Evolutionary conservation across 768 basidiomycete genomes (phyloP).

Genomic region (Mycena kentingensis): DNA sequence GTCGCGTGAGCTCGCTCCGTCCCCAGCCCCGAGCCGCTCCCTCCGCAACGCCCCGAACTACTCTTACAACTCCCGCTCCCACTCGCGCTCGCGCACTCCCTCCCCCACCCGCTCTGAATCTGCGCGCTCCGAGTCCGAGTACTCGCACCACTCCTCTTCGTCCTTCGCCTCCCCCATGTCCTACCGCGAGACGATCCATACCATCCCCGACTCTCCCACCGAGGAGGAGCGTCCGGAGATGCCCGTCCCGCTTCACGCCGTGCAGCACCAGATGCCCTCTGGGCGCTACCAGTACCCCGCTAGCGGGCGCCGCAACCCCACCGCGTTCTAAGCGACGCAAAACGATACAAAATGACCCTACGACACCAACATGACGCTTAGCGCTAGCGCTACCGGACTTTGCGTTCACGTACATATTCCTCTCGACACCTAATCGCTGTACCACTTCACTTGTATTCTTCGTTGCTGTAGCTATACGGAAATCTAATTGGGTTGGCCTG

Average conservation of each 20-base stretch:
- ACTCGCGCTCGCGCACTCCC: constrained; percentile 17
- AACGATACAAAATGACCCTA: too few relatives aligned
- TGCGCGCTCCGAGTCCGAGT: constrained; percentile 14
- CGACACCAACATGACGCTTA: too few relatives aligned
- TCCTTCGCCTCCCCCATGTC: constrained; percentile 41
- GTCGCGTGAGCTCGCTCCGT: constrained; percentile 1
- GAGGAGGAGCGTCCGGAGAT: too few relatives aligned
- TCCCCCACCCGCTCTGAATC: constrained; percentile 15
- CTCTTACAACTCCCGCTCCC: not conserved
- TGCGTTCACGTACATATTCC: too few relatives aligned
- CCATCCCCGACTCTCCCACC: constrained; percentile 13
- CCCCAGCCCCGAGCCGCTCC: not conserved
- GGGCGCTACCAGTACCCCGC: constrained; percentile 2
- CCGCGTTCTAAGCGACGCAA: constrained; percentile 19
- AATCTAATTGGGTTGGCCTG: too few relatives aligned
- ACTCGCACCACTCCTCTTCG: constrained; percentile 37
- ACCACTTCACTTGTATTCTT: too few relatives aligned
- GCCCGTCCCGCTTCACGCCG: constrained; percentile 14
- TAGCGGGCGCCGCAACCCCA: constrained; percentile 3
- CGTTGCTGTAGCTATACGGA: too few relatives aligned
- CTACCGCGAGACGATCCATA: constrained; percentile 29
- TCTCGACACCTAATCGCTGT: too few relatives aligned
- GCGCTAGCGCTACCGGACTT: too few relatives aligned
- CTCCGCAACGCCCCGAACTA: constrained; percentile 1
- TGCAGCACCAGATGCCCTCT: constrained; percentile 1